Evolutionary conservation across 306 rosid species (phyloP), one percentile per base, ranked within the genome.

Genomic region (Luffa acutangula): DNA sequence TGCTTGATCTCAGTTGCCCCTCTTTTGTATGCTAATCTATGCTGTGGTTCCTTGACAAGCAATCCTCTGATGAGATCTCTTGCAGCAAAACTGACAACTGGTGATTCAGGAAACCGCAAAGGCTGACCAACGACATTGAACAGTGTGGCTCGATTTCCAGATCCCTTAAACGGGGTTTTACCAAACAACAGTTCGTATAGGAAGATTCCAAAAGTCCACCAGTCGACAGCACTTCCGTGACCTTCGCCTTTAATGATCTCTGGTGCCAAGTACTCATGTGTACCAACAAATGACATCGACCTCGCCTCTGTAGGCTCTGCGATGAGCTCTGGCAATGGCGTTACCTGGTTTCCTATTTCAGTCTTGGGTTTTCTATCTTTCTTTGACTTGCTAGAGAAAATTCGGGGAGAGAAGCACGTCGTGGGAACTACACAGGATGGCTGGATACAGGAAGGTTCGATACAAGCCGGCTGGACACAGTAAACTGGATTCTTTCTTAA

Each of bases 231-330:
- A 77, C 98, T 94, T 75, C 98, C 97, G 52, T 94, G 98, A 51
- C 98, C 98, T 85, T 94, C 98, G 15, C 98, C 98, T 83, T 94
- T 94, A n/a, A 94, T 88, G 84, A 94, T 94, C 89, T 94, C 98
- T 6, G 98, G 98, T 45, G 98, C 98, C 82, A 94, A 71, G 86
- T 94, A 94, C 78, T 94, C 98, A 10, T 94, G 98, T 12, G 98
- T 94, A 52, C 98, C 98, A 11, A 94, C 98, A 82, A 94, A 94
- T 25, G 97, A 94, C 98, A 92, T 94, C 5, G 98, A 94, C 52
- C 98, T 90, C 10, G 98, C 98, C 59, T 94, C 97, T 0, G 97
- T 92, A 46, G 98, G 98, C 90, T 94, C 98, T 1, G 98, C 98
- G 31, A 94, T 81, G 84, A 94, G 97, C 87, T 94, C 98, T 5